A percentile compares a stretch with the other conserved stretches of the same genome.
phyloP scores from a whole-genome alignment of 2,329 filamentous ascomycete species.

The Colletotrichum sp. region DNA sequence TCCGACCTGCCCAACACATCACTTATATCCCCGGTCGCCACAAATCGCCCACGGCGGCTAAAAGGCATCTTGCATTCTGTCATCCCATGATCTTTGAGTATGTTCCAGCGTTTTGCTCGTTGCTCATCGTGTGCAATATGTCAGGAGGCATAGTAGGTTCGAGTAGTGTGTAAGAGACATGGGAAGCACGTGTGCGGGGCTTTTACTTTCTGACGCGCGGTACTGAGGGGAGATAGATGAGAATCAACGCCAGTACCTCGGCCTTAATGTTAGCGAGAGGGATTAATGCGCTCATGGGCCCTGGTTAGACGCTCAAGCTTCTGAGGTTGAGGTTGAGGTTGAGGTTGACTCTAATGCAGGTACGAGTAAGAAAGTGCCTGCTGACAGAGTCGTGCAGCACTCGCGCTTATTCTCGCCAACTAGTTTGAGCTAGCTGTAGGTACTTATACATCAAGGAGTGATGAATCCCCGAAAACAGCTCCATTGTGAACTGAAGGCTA shows the following conservation, averaged over 20 bases:
- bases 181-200: background rate
- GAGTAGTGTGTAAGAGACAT: background rate
- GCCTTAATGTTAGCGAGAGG: background rate
- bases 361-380: background rate
- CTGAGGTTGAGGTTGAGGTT: background rate
- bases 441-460: background rate
- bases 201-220: background rate
- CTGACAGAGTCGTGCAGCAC: background rate
- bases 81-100: background rate
- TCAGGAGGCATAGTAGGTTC: background rate
- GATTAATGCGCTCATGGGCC: background rate
- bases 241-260: background rate
- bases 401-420: background rate
- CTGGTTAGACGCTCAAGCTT: background rate
- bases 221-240: background rate
- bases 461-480: background rate
- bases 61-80: background rate
- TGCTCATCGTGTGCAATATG: background rate
- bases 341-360: background rate
- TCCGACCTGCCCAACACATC: background rate
- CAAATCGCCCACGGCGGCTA: background rate
- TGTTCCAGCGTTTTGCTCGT: background rate
- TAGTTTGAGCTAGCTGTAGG: background rate
- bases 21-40: background rate
- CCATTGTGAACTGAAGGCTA: background rate